Evolutionary conservation across 1,284 basidiomycete species (phyloP).

Genomic region (Moniliophthora roreri): DNA sequence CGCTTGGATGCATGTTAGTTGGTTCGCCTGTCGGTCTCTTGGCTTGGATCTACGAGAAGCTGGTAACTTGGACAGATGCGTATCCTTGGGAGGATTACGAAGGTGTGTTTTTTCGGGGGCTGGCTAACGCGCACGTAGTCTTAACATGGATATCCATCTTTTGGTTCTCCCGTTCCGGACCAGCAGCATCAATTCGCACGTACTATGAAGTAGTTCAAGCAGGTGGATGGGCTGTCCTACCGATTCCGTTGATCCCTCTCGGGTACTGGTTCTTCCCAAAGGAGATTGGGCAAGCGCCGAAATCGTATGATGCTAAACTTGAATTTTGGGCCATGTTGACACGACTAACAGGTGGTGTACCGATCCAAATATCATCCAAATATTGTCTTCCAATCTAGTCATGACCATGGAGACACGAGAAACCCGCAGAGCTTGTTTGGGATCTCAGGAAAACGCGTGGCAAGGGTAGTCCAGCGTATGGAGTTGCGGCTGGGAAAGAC

Average conservation of each 20-base stretch:
- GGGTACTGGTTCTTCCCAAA: conserved; percentile 33
- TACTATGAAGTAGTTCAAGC: conserved; percentile 40
- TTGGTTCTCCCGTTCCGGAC: conserved; percentile 36
- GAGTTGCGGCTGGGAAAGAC: conserved; percentile 1
- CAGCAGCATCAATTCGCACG: conserved; percentile 35
- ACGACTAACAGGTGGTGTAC: conserved; percentile 4
- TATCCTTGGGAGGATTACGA: conserved; percentile 40
- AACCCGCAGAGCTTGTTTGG: conserved; percentile 6
- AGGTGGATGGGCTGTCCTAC: neutral
- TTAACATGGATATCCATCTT: conserved; percentile 39
- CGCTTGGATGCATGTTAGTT: conserved; percentile 35
- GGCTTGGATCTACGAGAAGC: conserved; percentile 20
- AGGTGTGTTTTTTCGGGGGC: conserved; percentile 21
- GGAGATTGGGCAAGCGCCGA: conserved; percentile 16
- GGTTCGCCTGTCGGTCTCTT: conserved; percentile 45
- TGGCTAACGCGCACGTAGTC: conserved; percentile 19
- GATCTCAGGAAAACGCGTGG: conserved; percentile 11
- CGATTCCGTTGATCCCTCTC: conserved; percentile 22
- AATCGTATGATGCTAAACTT: neutral
- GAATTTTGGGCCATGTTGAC: conserved; percentile 1
- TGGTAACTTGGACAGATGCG: conserved; percentile 42
- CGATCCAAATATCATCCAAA: too few relatives aligned
- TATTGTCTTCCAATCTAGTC: conserved; percentile 8
- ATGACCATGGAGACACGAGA: conserved; percentile 10
- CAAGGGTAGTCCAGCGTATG: conserved; percentile 9